Evolutionary conservation across 1,284 basidiomycete species (phyloP).

Genomic region (Cryptococcus sp.): DNA sequence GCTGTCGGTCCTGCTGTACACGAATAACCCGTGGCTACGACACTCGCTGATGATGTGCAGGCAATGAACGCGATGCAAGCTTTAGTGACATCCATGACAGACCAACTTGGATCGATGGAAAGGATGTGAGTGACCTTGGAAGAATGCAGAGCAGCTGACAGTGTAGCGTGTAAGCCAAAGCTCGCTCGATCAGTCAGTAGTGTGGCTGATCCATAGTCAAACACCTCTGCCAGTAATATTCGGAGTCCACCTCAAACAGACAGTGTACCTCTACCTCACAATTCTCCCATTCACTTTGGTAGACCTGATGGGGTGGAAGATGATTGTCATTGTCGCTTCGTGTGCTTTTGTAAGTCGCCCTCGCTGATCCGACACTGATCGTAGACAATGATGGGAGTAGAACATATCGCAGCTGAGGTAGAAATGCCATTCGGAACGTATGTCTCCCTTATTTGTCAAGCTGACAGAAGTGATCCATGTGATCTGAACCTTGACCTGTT

Average conservation of each 20-base stretch:
- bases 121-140: constrained; percentile 53
- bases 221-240: constrained; percentile 46
- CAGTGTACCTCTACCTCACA: constrained; percentile 81
- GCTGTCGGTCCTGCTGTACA: constrained; percentile 76
- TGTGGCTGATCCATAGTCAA: constrained; percentile 17
- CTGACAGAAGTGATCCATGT: constrained; percentile 48
- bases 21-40: no score
- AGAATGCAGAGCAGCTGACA: neutral
- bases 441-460: constrained; percentile 45
- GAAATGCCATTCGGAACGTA: constrained; percentile 65
- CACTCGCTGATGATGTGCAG: constrained; percentile 23
- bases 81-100: constrained; percentile 67
- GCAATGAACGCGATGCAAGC: constrained; percentile 69
- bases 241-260: constrained; percentile 87
- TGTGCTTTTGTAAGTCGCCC: no score
- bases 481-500: constrained; percentile 60
- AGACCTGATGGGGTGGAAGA: constrained; percentile 60
- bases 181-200: neutral
- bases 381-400: constrained; percentile 89
- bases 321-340: constrained; percentile 71
- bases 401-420: constrained; percentile 86
- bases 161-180: constrained; percentile 8
- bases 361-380: no score
- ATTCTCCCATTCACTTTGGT: constrained; percentile 78
- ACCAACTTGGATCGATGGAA: constrained; percentile 78